These are phyloP conservation scores for Lecanosticta acicola DNA, from an alignment of 2,329 filamentous ascomycete species.

Conservation along the genomic window DNA sequence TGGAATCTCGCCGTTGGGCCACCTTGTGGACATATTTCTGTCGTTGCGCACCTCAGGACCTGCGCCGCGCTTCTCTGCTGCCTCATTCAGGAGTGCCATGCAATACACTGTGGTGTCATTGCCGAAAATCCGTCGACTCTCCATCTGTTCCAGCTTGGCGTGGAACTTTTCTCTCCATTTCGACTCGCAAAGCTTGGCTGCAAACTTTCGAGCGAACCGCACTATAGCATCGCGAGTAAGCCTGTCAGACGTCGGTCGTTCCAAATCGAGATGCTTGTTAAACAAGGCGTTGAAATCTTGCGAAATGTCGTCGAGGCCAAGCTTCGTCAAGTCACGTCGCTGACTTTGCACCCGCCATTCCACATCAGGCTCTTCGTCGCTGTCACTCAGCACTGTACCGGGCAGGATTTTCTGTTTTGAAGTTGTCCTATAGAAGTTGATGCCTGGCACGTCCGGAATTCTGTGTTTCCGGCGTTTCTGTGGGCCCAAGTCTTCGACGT, in stretches of 20 bases:
- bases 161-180: constrained; percentile 26
- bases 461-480: constrained; percentile 27
- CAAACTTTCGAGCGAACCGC: constrained; percentile 34
- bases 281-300: constrained; percentile 35
- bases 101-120: constrained; percentile 14
- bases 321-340: constrained; percentile 21
- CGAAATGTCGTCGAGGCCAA: constrained; percentile 21
- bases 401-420: constrained; percentile 36
- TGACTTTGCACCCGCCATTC: constrained; percentile 35
- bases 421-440: constrained; percentile 37
- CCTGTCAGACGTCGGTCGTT: constrained; percentile 32
- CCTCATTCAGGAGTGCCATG: constrained; percentile 3
- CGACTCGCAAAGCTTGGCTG: constrained; percentile 21
- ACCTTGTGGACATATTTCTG: no score
- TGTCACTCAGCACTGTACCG: constrained; percentile 39
- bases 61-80: neutral
- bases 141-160: constrained; percentile 32
- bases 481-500: constrained; percentile 20
- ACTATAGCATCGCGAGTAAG: constrained; percentile 36
- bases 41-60: no score
- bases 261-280: constrained; percentile 35
- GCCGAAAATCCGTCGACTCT: constrained; percentile 8
- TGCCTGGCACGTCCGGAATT: constrained; percentile 34
- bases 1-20: neutral
- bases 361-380: constrained; percentile 40